Base-by-base conservation (phyloP, 2,329 filamentous ascomycete species). In the Microcyclospora pomicola region DNA sequence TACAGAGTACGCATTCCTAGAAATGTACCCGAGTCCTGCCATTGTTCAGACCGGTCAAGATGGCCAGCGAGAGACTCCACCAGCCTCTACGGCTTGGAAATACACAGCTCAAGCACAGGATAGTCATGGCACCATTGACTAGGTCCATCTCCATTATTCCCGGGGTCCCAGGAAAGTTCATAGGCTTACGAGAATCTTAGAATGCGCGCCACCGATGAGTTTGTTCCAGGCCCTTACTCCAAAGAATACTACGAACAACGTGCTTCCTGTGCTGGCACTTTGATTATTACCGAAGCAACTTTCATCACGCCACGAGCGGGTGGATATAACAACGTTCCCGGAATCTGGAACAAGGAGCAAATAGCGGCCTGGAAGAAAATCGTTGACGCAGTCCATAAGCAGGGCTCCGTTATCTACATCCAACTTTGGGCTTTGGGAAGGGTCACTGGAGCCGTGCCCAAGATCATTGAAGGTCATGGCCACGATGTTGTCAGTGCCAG, bases 361-460 rank as follows among this genome's bases (percentile, higher is more conserved):
- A 63, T 78, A 31, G 64, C 62, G 1, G 69, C 62, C 0, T 82
- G 77, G 78, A 72, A 68, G 43, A 58, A 65, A 11, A 60, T 82
- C 31, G 75, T 71, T 2, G 67, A 74, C 16, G 71, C 69, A 1
- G 74, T 82, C 0, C 79, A 83, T 52, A 63, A 62, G 15, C 77
- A 77, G 48, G 71, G 71, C 5, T 69, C 65, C 13, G 73, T 65
- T 50, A 74, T 81, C 36, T 80, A 66, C 57, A 54, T 67, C 2
- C 79, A 82, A 50, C 61, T 82, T 0, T 80, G 74, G 66, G 68
- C 67, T 0, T 60, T 74, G 5, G 77, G 79, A 4, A 69, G 78
- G 3, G 65, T 67, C 2, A 71, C 70, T 9, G 41, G 37, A 5
- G 28, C 34, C 10, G 37, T 33, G 9, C 38, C 41, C 6, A 4